Percentiles rank a stretch among this genome's conserved stretches.
Conservation (phyloP, 805 yeast species). For the Candida chilensis region DNA sequence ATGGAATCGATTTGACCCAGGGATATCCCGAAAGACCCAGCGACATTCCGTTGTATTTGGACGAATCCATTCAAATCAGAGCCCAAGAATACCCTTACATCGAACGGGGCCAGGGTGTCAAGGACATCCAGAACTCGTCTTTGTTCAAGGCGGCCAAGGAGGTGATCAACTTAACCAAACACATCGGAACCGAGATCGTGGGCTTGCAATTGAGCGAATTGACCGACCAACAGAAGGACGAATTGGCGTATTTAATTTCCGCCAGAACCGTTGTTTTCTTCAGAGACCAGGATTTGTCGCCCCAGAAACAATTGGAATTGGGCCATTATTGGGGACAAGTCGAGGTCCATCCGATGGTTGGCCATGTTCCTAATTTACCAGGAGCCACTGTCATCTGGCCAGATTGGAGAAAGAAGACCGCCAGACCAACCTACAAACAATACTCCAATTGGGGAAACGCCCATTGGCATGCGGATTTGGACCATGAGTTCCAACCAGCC, state of each 20-base stretch:
- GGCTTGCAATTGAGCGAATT: slow-evolving; percentile 18
- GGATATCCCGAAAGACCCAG: slow-evolving; percentile 20
- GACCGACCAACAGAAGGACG: slow-evolving; percentile 16
- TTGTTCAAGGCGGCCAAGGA: slow-evolving; percentile 18
- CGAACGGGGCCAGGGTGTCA: slow-evolving; percentile 17
- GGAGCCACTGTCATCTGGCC: slow-evolving; percentile 19
- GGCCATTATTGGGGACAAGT: slow-evolving; percentile 20
- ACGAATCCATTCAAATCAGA: slow-evolving; percentile 16
- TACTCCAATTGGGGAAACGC: too few relatives aligned
- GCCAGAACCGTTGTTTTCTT: slow-evolving; percentile 20
- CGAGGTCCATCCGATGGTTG: slow-evolving; percentile 18
- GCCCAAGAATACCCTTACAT: slow-evolving; percentile 12
- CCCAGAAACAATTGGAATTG: slow-evolving; percentile 17
- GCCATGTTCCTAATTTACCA: slow-evolving; percentile 9
- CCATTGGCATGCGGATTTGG: slow-evolving; percentile 26
- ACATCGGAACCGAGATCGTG: slow-evolving; percentile 18
- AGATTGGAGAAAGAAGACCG: slow-evolving; percentile 11
- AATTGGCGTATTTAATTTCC: slow-evolving; percentile 16
- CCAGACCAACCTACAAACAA: slow-evolving; percentile 26
- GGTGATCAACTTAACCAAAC: slow-evolving; percentile 15
- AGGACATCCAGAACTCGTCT: slow-evolving; percentile 21
- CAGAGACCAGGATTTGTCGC: slow-evolving; percentile 20
- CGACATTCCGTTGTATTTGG: slow-evolving; percentile 18
- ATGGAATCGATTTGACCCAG: slow-evolving; percentile 14
- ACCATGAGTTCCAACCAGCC: slow-evolving; percentile 24